phyloP scores from a whole-genome alignment of 2,329 filamentous ascomycete species.

The Hymenoscyphus infarciens region DNA sequence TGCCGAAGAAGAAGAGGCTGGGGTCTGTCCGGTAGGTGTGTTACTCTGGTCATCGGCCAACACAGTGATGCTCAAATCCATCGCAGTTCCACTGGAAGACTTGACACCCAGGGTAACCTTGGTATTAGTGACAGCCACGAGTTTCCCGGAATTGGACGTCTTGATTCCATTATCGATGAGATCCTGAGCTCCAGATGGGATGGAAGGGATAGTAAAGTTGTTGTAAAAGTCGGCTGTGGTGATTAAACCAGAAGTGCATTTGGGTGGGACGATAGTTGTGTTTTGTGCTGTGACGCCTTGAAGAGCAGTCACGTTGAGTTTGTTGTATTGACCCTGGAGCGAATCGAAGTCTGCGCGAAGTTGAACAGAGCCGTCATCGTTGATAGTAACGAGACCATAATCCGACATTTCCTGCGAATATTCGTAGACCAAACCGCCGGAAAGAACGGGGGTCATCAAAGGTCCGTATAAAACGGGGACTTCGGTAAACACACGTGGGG shows the following conservation, averaged over 20 bases:
- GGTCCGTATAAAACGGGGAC: slow-evolving; percentile 67
- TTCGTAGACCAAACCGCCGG: slow-evolving; percentile 78
- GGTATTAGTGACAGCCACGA: slow-evolving; percentile 56
- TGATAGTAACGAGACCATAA: slow-evolving; percentile 62
- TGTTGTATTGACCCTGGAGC: slow-evolving; percentile 70
- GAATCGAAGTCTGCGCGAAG: slow-evolving; percentile 67
- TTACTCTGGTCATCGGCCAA: slow-evolving; percentile 52
- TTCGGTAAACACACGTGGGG: slow-evolving; percentile 73
- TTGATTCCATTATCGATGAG: slow-evolving; percentile 75
- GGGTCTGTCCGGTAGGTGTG: slow-evolving; percentile 38
- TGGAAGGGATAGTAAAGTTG: slow-evolving; percentile 72
- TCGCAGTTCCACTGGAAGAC: slow-evolving; percentile 49
- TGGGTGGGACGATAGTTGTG: slow-evolving; percentile 53
- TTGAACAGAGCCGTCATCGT: slow-evolving; percentile 52
- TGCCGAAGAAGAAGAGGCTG: slow-evolving; percentile 6
- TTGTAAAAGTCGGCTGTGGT: slow-evolving; percentile 63
- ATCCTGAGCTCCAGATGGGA: slow-evolving; percentile 63
- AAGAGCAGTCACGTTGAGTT: slow-evolving; percentile 67
- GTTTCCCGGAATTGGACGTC: slow-evolving; percentile 59
- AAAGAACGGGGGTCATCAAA: slow-evolving; percentile 65
- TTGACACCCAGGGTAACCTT: slow-evolving; percentile 56
- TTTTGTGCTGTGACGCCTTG: slow-evolving; percentile 58
- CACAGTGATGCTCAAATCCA: slow-evolving; percentile 59
- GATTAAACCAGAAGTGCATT: slow-evolving; percentile 67
- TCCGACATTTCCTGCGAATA: slow-evolving; percentile 68